Evolutionary conservation across 2,329 filamentous ascomycete genomes (phyloP).

Genomic region (Hirsutella rhossiliensis): DNA sequence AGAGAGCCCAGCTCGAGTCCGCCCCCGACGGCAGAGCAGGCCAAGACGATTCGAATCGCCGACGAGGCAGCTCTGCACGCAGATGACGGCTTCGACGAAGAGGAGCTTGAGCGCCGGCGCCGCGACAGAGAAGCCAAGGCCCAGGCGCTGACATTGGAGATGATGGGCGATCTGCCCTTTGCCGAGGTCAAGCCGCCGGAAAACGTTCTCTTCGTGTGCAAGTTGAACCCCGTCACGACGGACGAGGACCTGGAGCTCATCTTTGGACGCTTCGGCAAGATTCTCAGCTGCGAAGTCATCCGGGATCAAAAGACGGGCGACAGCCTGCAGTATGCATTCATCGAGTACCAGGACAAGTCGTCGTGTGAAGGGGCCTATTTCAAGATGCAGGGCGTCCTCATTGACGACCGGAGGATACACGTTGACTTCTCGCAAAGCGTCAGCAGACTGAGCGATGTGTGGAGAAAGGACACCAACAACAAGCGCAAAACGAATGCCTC

Average conservation of each 20-base stretch:
- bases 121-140: conserved; percentile 85
- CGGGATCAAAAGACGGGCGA: conserved; percentile 88
- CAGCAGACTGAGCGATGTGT: conserved; percentile 74
- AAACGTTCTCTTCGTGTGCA: conserved; percentile 96
- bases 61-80: conserved; percentile 76
- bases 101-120: conserved; percentile 65
- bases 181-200: conserved; percentile 96
- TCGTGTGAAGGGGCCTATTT: conserved; percentile 93
- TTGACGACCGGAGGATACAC: conserved; percentile 94
- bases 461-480: conserved; percentile 74
- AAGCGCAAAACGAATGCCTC: conserved; percentile 52
- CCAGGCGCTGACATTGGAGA: conserved; percentile 88
- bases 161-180: conserved; percentile 95
- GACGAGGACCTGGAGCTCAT: conserved; percentile 92
- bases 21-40: conserved; percentile 68
- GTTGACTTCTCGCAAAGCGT: conserved; percentile 98
- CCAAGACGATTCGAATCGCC: conserved; percentile 82
- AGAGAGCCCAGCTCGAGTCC: conserved; percentile 71
- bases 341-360: conserved; percentile 87
- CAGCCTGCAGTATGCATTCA: conserved; percentile 93
- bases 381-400: conserved; percentile 96
- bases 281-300: conserved; percentile 92
- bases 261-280: conserved; percentile 92
- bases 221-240: conserved; percentile 90
- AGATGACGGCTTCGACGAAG: conserved; percentile 60